Evolutionary conservation across 2,329 filamentous ascomycete genomes (phyloP).

Genomic region (Botrytis elliptica): DNA sequence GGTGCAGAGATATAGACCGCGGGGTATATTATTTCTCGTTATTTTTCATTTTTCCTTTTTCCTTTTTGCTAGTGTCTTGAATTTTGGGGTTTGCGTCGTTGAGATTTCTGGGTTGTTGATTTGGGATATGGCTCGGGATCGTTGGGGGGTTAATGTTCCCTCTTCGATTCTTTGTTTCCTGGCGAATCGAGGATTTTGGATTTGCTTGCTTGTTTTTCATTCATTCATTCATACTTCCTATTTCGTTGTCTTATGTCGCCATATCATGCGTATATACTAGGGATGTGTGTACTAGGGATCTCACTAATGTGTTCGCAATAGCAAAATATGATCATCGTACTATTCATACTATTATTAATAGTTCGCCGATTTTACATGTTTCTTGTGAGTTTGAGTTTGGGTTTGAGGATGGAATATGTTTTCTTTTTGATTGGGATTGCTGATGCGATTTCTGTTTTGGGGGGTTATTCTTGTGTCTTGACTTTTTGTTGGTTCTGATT

Average conservation of each 20-base stretch:
- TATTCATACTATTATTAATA: conserved; percentile 1
- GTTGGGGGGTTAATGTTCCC: not conserved
- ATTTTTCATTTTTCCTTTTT: not conserved
- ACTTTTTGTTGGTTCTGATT: not conserved
- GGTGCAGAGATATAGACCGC: not conserved
- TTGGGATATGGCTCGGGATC: not conserved
- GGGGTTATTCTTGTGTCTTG: not conserved
- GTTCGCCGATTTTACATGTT: not conserved
- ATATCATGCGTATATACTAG: not conserved
- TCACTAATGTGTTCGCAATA: not conserved
- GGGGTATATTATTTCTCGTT: not conserved
- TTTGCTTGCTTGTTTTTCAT: not conserved
- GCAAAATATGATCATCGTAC: conserved; percentile 1
- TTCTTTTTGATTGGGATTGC: not conserved
- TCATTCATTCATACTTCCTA: not conserved
- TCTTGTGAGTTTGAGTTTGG: not conserved
- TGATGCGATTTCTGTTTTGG: not conserved
- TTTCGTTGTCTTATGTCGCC: accelerated
- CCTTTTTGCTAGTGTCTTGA: too few species aligned
- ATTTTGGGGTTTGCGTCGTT: too few species aligned
- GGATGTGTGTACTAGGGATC: not conserved
- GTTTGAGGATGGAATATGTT: not conserved
- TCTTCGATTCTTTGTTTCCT: not conserved
- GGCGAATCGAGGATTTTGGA: not conserved
- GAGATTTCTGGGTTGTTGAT: not conserved